A percentile compares a stretch with the other conserved stretches of the same genome.
Conservation (phyloP, 805 yeast genomes). For the Tetrapisispora iriomotensis region DNA sequence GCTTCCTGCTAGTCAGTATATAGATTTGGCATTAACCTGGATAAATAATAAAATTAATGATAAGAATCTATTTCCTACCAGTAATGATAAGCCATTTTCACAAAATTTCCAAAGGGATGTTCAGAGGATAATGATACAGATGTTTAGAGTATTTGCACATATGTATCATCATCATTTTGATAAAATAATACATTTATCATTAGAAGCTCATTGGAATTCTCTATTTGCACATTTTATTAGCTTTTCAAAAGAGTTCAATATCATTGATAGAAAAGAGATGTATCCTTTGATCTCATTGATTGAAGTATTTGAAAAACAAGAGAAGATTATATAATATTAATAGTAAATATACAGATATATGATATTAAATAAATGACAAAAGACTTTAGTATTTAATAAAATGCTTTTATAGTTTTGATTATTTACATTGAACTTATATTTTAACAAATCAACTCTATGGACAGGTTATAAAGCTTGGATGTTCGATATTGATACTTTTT, state of each 20-base stretch:
- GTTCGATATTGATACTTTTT: too few relatives aligned
- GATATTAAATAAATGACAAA: neutral
- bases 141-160: conserved; percentile 93
- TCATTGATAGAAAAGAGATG: conserved; percentile 70
- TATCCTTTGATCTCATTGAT: conserved; percentile 71
- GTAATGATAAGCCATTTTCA: conserved; percentile 81
- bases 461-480: too few relatives aligned
- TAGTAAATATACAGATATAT: neutral
- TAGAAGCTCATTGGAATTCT: conserved; percentile 98
- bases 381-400: neutral
- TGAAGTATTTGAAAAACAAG: conserved; percentile 73
- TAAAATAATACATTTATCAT: conserved; percentile 76
- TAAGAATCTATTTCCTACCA: conserved; percentile 84
- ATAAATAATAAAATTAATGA: conserved; percentile 80
- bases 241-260: conserved; percentile 72
- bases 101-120: conserved; percentile 73
- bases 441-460: too few relatives aligned
- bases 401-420: neutral
- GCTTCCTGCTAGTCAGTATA: conserved; percentile 86
- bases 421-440: too few relatives aligned
- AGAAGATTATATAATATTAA: conserved; percentile 46
- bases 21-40: conserved; percentile 87
- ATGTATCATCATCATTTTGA: conserved; percentile 93
- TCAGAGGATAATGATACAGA: conserved; percentile 78
- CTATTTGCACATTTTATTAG: conserved; percentile 91